Base-by-base conservation (phyloP, 2,329 filamentous ascomycete genomes). In the Colletotrichum eleusines region DNA sequence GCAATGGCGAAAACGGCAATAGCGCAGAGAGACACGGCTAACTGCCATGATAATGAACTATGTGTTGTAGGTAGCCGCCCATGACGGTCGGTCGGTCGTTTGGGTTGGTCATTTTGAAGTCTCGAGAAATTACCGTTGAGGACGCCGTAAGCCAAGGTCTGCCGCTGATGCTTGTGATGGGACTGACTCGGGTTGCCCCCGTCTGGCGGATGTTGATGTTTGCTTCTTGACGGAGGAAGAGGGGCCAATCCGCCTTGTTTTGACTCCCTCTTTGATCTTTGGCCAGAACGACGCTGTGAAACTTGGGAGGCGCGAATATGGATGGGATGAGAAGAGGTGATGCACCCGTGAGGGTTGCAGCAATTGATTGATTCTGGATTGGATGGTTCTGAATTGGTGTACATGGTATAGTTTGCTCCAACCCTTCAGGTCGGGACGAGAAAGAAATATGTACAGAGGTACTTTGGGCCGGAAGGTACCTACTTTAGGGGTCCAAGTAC, bases 151-250 rank as follows among this genome's bases (percentile, higher is more conserved):
- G 65, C 51, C 42, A 62, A 63, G 53, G 28, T 62, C 63, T 31
- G 58, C 28, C 33, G 55, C 55, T 61, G 50, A 35, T 57, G 57
- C 57, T 50, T 63, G 53, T 26, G 57, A 63, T 68, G 44, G 40
- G 58, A 54, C 53, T 68, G 68, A 69, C 64, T 71, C 65, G 53
- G 64, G 64, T 40, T 54, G 51, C 53, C 64, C 68, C 58, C 63
- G 64, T 59, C 31, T 38, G 51, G 58, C 44, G 26, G 57, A 23
- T 26, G 44, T 35, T 33, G 31, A 11, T 26, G n/a, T 48, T 48
- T 23, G 33, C 59, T n/a, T 63, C 18, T 53, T 59, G 68, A 68
- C 51, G 58, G 42, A 38, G 42, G n/a, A 16, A 53, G 38, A 50
- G 48, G 44, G 54, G 46, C 46, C 38, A 8, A 54, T 54, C 48